phyloP scores from a whole-genome alignment of 371 early-diverging fungal species.

The Mucor sp. region DNA sequence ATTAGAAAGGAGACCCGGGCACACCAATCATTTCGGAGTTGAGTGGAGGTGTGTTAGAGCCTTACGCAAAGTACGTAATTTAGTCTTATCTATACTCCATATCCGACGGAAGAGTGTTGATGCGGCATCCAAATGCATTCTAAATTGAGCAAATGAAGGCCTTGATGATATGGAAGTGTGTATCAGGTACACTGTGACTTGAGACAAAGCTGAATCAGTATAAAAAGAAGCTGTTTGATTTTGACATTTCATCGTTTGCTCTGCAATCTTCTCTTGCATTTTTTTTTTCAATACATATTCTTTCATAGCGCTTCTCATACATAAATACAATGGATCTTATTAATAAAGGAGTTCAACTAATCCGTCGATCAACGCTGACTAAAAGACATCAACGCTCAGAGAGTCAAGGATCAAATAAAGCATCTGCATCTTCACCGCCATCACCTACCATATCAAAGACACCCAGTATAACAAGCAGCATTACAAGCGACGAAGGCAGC shows the following conservation, averaged over 20 bases:
- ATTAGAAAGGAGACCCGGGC: background rate
- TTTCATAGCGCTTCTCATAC: background rate
- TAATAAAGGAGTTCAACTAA: constrained; percentile 30
- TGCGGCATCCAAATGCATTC: constrained; percentile 18
- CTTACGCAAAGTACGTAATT: constrained; percentile 11
- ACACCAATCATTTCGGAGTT: constrained; percentile 3
- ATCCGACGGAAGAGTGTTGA: constrained; percentile 12
- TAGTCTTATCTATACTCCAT: constrained; percentile 20
- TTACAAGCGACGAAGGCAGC: constrained; percentile 29
- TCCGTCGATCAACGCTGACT: constrained; percentile 23
- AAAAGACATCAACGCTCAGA: constrained; percentile 11
- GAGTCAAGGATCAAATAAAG: constrained; percentile 15
- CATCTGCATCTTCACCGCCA: constrained; percentile 5
- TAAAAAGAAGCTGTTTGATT: constrained; percentile 3
- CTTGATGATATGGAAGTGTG: background rate
- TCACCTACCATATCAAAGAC: constrained; percentile 22
- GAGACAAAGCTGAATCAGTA: constrained; percentile 4
- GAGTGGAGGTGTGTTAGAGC: background rate
- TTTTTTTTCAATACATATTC: background rate
- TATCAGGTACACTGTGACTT: constrained; percentile 25
- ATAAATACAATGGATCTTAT: constrained; percentile 26
- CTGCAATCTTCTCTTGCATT: background rate
- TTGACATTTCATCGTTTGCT: background rate
- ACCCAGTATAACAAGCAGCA: constrained; percentile 32
- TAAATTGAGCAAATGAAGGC: background rate